phyloP scores from a whole-genome alignment of 1,139 yeast species.

The Candida albicans region DNA sequence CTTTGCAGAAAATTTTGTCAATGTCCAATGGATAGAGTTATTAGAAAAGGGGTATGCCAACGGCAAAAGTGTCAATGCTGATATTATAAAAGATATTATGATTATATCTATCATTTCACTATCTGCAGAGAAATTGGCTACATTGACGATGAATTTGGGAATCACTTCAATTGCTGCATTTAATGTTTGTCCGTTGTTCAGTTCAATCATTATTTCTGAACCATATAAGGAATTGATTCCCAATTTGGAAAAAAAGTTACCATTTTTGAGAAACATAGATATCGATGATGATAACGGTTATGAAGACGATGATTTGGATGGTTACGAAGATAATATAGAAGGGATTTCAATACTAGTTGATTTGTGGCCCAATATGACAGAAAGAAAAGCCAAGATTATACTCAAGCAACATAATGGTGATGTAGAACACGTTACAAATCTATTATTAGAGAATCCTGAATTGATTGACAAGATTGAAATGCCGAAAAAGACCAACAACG shows the following conservation, averaged over 20 bases:
- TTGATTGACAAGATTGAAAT: conserved; percentile 27
- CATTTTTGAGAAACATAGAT: conserved; percentile 31
- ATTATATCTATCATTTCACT: conserved; percentile 53
- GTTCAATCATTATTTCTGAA: conserved; percentile 50
- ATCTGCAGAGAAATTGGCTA: conserved; percentile 44
- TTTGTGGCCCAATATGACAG: conserved; percentile 57
- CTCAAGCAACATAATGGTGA: conserved; percentile 49
- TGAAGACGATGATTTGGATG: conserved; percentile 22
- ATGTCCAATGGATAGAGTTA: conserved; percentile 54
- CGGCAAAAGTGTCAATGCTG: conserved; percentile 55
- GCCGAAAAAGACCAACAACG: conserved; percentile 8
- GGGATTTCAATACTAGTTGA: conserved; percentile 49
- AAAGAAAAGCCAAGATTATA: conserved; percentile 44
- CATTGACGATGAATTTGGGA: conserved; percentile 41
- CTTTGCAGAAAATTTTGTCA: conserved; percentile 55
- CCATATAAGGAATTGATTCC: conserved; percentile 47
- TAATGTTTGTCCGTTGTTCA: conserved; percentile 50
- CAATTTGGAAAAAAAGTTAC: conserved; percentile 48
- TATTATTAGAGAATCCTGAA: conserved; percentile 62
- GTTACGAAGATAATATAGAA: conserved; percentile 27
- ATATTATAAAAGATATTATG: conserved; percentile 47
- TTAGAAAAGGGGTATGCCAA: conserved; percentile 57
- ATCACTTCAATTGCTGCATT: conserved; percentile 42
- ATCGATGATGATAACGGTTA: conserved; percentile 23
- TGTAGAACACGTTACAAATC: conserved; percentile 60